Evolutionary conservation across 176 grass and related monocot genomes (phyloP), one percentile per base, ranked within the genome.

Genomic region (Carex scoparia): DNA sequence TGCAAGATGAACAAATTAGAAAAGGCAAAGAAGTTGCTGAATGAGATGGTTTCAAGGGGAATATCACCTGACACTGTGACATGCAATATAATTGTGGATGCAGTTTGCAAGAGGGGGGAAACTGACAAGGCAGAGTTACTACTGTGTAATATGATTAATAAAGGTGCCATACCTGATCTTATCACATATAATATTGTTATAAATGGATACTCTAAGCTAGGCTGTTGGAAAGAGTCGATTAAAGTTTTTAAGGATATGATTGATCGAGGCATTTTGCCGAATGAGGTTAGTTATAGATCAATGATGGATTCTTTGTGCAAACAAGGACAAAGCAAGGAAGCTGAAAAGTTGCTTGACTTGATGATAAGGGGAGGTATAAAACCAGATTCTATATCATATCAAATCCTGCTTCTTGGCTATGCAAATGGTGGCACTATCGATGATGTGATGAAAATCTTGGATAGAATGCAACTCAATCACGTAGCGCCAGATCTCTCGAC

Each of bases 281-380:
- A 81, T 86, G 13, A 62, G 5, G 65, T 49, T 31, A 86, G 23
- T 18, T 86, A 30, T 11, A 2, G 49, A 15, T 31, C 62, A 12
- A 18, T 81, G 13, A 86, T 86, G 10, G 19, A 80, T 86, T 35
- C n/a, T 19, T n/a, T 55, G 6, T 63, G 70, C 67, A 79, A 23
- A 33, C 38, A 42, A 32, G 84, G 69, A 4, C 57, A 80, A 80
- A 86, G 14, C 30, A 59, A 80, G 37, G 73, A 74, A 58, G 74
- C 74, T 62, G n/a, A 76, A 38, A 51, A 65, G 32, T 10, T 81
- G 9, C 62, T 80, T 9, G 35, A 77, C 31, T 38, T 30, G 1
- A 85, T 85, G 42, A 8, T 18, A 11, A 46, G 0, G 6, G 13
- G 51, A 6, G 69, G 16, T n/a, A 46, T 19, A 70, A 44, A 19